These are phyloP conservation scores for Chimonanthus praecox DNA, from an alignment of 164 flowering plant genomes.

Conservation along the genomic window DNA sequence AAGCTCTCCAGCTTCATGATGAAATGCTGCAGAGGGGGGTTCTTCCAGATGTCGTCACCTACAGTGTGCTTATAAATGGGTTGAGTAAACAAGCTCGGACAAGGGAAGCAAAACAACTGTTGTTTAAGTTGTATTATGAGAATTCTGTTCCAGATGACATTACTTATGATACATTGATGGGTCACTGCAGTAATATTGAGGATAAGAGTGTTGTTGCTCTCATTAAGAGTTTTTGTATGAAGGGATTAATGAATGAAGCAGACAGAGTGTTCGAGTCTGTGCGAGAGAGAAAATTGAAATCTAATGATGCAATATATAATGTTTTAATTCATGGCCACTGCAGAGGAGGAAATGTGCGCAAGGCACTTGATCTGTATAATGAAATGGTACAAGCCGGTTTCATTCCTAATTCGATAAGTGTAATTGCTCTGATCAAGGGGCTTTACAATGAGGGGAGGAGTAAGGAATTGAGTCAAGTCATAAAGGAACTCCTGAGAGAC, in stretches of 20 bases:
- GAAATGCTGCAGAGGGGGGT: constrained; percentile 72
- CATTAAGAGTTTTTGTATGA: constrained; percentile 80
- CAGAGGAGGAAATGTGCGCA: constrained; percentile 46
- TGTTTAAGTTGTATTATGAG: constrained; percentile 57
- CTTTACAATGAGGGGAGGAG: constrained; percentile 50
- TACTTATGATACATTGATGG: constrained; percentile 62
- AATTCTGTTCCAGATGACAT: constrained; percentile 55
- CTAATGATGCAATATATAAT: constrained; percentile 58
- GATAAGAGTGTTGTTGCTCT: constrained; percentile 53
- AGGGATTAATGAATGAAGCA: constrained; percentile 87
- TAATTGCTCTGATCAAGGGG: constrained; percentile 59
- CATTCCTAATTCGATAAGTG: constrained; percentile 47
- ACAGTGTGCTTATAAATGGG: constrained; percentile 81
- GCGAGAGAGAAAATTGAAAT: constrained; percentile 38
- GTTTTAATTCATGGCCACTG: constrained; percentile 81
- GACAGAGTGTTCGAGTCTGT: constrained; percentile 54
- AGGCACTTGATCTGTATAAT: constrained; percentile 51
- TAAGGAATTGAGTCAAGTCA: constrained; percentile 42
- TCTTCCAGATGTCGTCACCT: constrained; percentile 79
- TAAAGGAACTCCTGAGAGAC: constrained; percentile 41
- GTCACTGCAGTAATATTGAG: constrained; percentile 43
- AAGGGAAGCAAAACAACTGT: constrained; percentile 67
- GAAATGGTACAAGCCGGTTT: constrained; percentile 54
- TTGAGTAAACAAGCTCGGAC: constrained; percentile 67
- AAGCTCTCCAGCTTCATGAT: constrained; percentile 57